Conservation (phyloP, 257 asterid species). For the Solanum peruvianum region DNA sequence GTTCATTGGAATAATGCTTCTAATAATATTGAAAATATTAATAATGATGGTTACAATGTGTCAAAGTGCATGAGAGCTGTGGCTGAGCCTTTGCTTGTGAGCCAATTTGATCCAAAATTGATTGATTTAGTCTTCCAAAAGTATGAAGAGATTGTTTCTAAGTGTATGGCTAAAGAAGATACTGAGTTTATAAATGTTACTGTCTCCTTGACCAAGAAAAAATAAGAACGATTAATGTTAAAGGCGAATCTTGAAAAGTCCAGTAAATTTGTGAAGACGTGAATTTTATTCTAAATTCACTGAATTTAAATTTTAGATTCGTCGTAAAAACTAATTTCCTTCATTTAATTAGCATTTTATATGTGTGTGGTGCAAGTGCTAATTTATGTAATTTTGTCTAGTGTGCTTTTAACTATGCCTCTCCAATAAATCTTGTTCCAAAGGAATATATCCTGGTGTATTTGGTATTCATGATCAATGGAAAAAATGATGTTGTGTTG, state of each 20-base stretch:
- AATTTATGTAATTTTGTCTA: not conserved
- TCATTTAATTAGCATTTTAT: too few species aligned
- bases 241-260: accelerated
- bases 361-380: not conserved
- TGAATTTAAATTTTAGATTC: not conserved
- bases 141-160: conserved; percentile 9
- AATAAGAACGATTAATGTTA: not conserved
- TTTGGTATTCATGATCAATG: not conserved
- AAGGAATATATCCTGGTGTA: not conserved
- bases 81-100: conserved; percentile 44
- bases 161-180: conserved; percentile 12
- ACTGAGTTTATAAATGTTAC: conserved; percentile 6
- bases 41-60: conserved; percentile 25
- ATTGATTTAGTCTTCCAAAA: conserved; percentile 29
- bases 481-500: not conserved
- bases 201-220: not conserved
- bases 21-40: not conserved
- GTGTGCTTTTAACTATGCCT: not conserved
- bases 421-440: not conserved
- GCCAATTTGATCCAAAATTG: conserved; percentile 36
- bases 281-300: not conserved
- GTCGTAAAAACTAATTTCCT: not conserved
- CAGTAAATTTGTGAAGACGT: not conserved
- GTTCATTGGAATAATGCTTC: conserved; percentile 38
- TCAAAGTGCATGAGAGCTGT: conserved; percentile 56